Base-by-base conservation (phyloP, 495 filamentous ascomycete species). In the Aspergillus conjunctus region DNA sequence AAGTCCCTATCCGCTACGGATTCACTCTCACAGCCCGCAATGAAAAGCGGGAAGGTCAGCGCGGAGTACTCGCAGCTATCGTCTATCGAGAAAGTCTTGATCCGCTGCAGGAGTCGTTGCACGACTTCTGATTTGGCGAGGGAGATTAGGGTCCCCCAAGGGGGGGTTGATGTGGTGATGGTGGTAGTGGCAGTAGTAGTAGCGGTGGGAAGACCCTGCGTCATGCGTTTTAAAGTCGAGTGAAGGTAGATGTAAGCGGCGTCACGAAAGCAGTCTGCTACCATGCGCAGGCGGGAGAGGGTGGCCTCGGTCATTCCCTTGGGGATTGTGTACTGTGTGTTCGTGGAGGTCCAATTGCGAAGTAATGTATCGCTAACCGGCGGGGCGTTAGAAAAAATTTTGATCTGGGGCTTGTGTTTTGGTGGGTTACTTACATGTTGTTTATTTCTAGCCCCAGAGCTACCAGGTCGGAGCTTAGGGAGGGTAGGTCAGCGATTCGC, bases 221-320 rank as follows among this genome's bases (percentile, higher is more conserved):
- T 59, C 56, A 78, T 75, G 41, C 64, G 64, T 41, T 78, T 67
- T 7, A 80, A 63, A 11, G 66, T 76, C 8, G 77, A 78, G 54
- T 80, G 75, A 15, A 80, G 68, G 20, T 76, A 77, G 56, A 77
- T 68, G 51, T 77, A 78, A 12, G 69, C 71, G 41, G 75, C 75
- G 12, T 80, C 74, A 56, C 76, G 77, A 62, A 75, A 80, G 60
- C 71, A 77, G 54, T 80, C 71, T 10, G 77, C 77, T 30, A 80
- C 76, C 49, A 80, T 71, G 56, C 68, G 71, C 10, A 80, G 75
- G 21, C 77, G 76, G 48, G 43, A 60, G 31, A 80, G 65, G 11
- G 68, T 68, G 20, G 58, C 65, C 20, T 62, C 34, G 9, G 71
- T 70, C 15, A 71, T 71, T 30, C 73, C 72, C 26, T 66, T 64